Base-by-base conservation (phyloP, 164 flowering plant genomes). In the Annona squamosa region DNA sequence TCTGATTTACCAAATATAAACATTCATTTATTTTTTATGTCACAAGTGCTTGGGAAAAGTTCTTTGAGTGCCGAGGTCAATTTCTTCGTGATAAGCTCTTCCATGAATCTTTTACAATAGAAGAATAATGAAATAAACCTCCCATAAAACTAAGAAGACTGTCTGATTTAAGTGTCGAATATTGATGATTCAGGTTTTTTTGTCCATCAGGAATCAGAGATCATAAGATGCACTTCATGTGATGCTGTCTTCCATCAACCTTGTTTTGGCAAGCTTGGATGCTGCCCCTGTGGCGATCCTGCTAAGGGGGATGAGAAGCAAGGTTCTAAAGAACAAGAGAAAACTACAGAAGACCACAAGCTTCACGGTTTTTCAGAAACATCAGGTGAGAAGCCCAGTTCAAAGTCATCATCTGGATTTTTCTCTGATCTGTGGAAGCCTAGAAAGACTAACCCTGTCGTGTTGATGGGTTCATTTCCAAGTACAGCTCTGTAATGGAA, bases 381-480 rank as follows among this genome's bases (percentile, higher is more conserved):
- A 69, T 48, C 78, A 0, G 78, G 77, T 17, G 74, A 67, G 73
- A 80, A 72, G 64, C 65, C 74, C 0, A 72, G 76, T 71, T 76
- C 88, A 3, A 81, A 75, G 37, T 74, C 86, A 67, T 63, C 82
- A 4, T 46, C 46, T 19, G 85, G 88, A 46, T 82, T 88, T 70
- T 82, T 94, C 42, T 84, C 91, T 46, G 83, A 87, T 19, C 66
- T 94, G 69, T 56, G 68, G 74, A 87, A 78, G 42, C 46, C 79
- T 37, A 79, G 72, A 78, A 82, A 80, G 67, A 62, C 63, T 68
- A 85, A 82, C 71, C 87, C 82, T 74, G 86, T 86, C 18, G 88
- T 94, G 70, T 71, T 86, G 62, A 94, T 94, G 98, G 96, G 93
- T 77, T 89, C 98, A 67, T 77, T 94, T 71, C 95, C 97, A 1